Percentiles rank a stretch among this genome's conserved stretches.
Conservation (phyloP, 305 asterid genomes). For the Rubia balearica region DNA sequence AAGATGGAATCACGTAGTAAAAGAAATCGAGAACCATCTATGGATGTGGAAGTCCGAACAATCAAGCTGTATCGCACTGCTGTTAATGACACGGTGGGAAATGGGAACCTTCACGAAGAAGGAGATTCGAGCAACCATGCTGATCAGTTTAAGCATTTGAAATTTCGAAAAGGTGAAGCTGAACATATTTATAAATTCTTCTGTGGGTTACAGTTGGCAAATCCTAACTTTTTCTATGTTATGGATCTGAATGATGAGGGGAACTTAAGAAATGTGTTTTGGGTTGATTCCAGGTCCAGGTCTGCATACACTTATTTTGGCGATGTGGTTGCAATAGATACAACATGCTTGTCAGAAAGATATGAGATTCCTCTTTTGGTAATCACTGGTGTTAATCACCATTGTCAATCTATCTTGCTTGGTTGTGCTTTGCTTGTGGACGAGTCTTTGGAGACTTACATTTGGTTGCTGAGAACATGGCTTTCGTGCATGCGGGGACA, state of each 20-base stretch:
- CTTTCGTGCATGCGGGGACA: constrained; percentile 71
- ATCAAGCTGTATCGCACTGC: constrained; percentile 52
- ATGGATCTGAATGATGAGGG: constrained; percentile 79
- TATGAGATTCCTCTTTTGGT: constrained; percentile 45
- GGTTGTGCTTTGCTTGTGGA: constrained; percentile 67
- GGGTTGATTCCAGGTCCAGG: constrained; percentile 78
- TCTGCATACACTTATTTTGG: constrained; percentile 61
- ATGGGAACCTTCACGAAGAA: constrained; percentile 42
- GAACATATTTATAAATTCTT: constrained; percentile 43
- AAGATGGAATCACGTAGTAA: constrained; percentile 36
- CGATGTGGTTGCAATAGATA: constrained; percentile 62
- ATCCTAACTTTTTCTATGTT: constrained; percentile 65
- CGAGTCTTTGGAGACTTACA: constrained; percentile 51
- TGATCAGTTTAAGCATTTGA: constrained; percentile 34
- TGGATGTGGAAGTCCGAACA: constrained; percentile 42
- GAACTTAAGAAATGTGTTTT: constrained; percentile 58
- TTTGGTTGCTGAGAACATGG: constrained; percentile 86
- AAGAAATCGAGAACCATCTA: constrained; percentile 36
- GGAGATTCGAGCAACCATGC: constrained; percentile 27
- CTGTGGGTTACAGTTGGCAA: constrained; percentile 43
- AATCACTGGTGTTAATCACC: constrained; percentile 74
- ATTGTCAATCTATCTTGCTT: constrained; percentile 45
- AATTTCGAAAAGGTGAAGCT: constrained; percentile 43
- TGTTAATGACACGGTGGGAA: constrained; percentile 44
- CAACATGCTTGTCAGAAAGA: constrained; percentile 40